Conservation (phyloP, 2,329 filamentous ascomycete species). For the Cytospora chrysosperma region DNA sequence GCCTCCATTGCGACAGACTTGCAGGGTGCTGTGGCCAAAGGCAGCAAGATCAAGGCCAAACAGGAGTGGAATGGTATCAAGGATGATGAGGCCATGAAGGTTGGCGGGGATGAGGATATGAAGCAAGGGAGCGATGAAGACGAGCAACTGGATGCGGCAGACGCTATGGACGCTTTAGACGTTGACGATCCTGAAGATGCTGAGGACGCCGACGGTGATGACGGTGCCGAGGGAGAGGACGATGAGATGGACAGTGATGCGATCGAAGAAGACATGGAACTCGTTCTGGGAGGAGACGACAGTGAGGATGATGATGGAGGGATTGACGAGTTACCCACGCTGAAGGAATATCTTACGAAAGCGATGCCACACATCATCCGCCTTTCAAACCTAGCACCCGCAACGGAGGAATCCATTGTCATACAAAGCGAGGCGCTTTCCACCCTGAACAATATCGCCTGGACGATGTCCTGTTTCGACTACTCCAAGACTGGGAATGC, state of each 20-base stretch:
- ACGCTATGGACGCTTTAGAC: constrained; percentile 40
- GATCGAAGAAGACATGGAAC: constrained; percentile 64
- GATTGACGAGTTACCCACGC: constrained; percentile 54
- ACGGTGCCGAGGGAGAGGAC: constrained; percentile 38
- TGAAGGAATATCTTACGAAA: constrained; percentile 46
- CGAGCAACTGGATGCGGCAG: constrained; percentile 22
- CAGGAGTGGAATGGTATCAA: constrained; percentile 42
- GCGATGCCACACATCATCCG: constrained; percentile 51
- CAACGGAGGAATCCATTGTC: constrained; percentile 41
- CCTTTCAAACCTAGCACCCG: constrained; percentile 42
- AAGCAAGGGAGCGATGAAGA: constrained; percentile 21
- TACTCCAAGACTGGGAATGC: constrained; percentile 54
- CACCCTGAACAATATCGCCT: constrained; percentile 65
- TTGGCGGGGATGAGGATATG: constrained; percentile 30
- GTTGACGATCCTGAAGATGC: constrained; percentile 30
- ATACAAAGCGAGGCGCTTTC: constrained; percentile 57
- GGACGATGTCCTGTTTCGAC: constrained; percentile 63
- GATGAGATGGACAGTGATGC: constrained; percentile 45
- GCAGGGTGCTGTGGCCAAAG: constrained; percentile 49
- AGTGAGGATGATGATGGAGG: constrained; percentile 42
- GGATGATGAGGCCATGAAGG: constrained; percentile 40
- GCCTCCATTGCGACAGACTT: constrained; percentile 64
- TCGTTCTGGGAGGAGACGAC: constrained; percentile 53
- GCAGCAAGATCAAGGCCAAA: constrained; percentile 38
- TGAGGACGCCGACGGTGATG: constrained; percentile 37